A percentile compares a stretch with the other conserved stretches of the same genome.
phyloP scores from a whole-genome alignment of 306 rosid genomes.

The Casuarina glauca region DNA sequence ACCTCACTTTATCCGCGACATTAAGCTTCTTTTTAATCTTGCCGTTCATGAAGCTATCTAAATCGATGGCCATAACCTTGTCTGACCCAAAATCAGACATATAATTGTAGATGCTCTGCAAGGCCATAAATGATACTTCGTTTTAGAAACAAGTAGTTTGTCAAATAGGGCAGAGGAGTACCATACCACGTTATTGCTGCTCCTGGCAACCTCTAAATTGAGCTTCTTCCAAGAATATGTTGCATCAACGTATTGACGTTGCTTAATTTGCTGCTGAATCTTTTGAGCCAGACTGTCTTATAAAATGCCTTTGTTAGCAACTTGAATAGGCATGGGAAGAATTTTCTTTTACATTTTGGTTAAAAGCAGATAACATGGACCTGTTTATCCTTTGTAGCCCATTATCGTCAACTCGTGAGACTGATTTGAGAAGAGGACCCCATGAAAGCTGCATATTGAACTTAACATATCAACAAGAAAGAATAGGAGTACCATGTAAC shows the following conservation, averaged over 20 bases:
- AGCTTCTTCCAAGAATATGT: conserved; percentile 60
- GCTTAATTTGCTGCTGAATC: conserved; percentile 59
- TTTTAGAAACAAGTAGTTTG: background rate
- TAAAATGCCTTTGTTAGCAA: conserved; percentile 25
- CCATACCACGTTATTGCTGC: conserved; percentile 70
- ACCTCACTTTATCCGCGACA: conserved; percentile 70
- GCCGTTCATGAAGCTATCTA: conserved; percentile 63
- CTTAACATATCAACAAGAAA: background rate
- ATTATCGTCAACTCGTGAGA: conserved; percentile 67
- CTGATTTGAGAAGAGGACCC: conserved; percentile 93
- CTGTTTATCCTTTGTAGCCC: conserved; percentile 58
- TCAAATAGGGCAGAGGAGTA: conserved; percentile 3
- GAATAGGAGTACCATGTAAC: conserved; percentile 1
- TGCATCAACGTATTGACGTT: conserved; percentile 62
- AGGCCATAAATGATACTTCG: background rate
- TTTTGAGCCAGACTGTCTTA: conserved; percentile 58
- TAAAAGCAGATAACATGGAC: conserved; percentile 26
- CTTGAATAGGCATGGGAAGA: background rate
- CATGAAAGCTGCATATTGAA: conserved; percentile 64
- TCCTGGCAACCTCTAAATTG: conserved; percentile 32
- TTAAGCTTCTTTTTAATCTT: conserved; percentile 66
- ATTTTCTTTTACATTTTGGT: background rate
- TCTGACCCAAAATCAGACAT: conserved; percentile 50
- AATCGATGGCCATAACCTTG: conserved; percentile 26
- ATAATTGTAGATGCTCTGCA: conserved; percentile 78